A percentile compares a stretch with the other conserved stretches of the same genome.
Evolutionary conservation across 2,329 filamentous ascomycete genomes (phyloP).

Genomic region (Paecilomyces dactylethromorphus): DNA sequence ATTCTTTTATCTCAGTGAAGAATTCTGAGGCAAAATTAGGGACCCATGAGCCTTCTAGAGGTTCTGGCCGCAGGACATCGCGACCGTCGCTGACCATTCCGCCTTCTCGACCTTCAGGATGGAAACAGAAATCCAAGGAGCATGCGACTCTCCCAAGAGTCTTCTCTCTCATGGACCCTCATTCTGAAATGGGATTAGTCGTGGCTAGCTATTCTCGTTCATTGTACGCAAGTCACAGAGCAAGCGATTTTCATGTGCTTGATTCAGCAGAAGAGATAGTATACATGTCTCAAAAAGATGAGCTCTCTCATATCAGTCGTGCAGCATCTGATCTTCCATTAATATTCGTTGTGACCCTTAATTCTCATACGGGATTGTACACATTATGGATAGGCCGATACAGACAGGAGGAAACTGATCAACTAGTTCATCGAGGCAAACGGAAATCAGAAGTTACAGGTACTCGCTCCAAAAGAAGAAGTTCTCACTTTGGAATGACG

Average conservation of each 20-base stretch:
- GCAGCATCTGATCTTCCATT: slow-evolving; percentile 46
- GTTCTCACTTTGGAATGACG: slow-evolving; percentile 54
- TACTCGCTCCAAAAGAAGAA: slow-evolving; percentile 62
- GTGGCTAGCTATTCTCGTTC: slow-evolving; percentile 48
- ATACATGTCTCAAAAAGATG: slow-evolving; percentile 67
- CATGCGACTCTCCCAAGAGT: slow-evolving; percentile 54
- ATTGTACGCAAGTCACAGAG: slow-evolving; percentile 19
- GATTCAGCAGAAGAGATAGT: slow-evolving; percentile 75
- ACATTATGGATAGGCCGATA: slow-evolving; percentile 82
- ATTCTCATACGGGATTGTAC: slow-evolving; percentile 68
- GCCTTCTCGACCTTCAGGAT: slow-evolving; percentile 48
- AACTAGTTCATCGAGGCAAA: slow-evolving; percentile 34
- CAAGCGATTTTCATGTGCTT: slow-evolving; percentile 50
- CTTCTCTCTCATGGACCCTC: slow-evolving; percentile 77
- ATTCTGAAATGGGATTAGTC: slow-evolving; percentile 78
- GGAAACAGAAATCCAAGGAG: slow-evolving; percentile 53
- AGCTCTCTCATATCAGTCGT: slow-evolving; percentile 19
- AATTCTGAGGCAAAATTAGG: slow-evolving; percentile 31
- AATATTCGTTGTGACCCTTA: slow-evolving; percentile 72
- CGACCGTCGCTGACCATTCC: slow-evolving; percentile 44
- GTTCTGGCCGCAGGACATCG: slow-evolving; percentile 26
- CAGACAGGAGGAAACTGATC: slow-evolving; percentile 57
- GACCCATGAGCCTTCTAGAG: slow-evolving; percentile 27
- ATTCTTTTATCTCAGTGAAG: slow-evolving; percentile 74
- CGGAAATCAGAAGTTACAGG: slow-evolving; percentile 49